Evolutionary conservation across 768 basidiomycete genomes (phyloP).

Genomic region (Hygrophorus russula): DNA sequence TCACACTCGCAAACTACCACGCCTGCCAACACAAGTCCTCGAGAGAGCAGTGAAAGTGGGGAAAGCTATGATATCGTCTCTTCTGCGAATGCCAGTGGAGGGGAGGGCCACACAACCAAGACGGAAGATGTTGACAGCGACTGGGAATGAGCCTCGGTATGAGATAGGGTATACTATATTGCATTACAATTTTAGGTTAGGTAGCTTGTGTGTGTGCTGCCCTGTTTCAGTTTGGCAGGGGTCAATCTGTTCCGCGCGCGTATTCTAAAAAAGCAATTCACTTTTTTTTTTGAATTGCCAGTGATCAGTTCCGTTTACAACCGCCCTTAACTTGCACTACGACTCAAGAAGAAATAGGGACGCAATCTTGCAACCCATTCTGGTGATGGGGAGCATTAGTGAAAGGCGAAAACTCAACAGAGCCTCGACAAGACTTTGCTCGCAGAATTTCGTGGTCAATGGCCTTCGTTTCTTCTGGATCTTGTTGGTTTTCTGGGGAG

Average conservation of each 20-base stretch:
- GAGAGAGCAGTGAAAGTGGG: constrained; percentile 40
- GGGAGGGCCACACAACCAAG: constrained; percentile 18
- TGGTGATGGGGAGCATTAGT: constrained; percentile 1
- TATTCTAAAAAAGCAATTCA: background rate
- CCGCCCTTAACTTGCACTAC: no score
- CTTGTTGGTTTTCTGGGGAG: constrained; percentile 51
- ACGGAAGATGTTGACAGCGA: constrained; percentile 42
- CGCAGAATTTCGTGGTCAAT: constrained; percentile 25
- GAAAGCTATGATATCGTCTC: constrained; percentile 62
- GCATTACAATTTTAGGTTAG: background rate
- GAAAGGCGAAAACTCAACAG: constrained; percentile 14
- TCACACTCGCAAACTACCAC: constrained; percentile 25
- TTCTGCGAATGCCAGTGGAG: constrained; percentile 38
- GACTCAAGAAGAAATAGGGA: background rate
- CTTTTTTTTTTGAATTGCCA: no score
- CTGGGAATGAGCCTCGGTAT: constrained; percentile 39
- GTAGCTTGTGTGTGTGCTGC: no score
- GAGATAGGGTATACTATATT: background rate
- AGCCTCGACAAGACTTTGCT: constrained; percentile 12
- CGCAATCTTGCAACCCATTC: background rate
- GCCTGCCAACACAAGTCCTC: constrained; percentile 28
- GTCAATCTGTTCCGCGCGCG: background rate
- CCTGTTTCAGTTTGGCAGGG: no score
- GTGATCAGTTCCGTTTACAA: background rate
- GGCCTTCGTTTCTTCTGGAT: constrained; percentile 43